Conservation (phyloP, 23 red algal genomes). For the Gracilaria domingensis region DNA sequence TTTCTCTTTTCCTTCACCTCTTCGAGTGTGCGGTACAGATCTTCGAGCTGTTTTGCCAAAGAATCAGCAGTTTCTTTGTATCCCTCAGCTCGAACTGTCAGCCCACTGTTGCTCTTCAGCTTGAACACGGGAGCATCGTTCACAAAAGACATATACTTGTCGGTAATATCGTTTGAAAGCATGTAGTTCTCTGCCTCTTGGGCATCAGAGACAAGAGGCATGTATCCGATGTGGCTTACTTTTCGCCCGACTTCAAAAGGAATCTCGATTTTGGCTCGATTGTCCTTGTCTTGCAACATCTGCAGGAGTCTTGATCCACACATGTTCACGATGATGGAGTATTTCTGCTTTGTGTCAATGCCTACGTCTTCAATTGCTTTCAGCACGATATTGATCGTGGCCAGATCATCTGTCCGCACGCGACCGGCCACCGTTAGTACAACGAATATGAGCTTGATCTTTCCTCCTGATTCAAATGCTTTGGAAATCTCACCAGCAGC, state of each 20-base stretch:
- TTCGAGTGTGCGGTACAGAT: neutral
- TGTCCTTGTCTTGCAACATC: neutral
- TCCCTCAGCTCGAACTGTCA: neutral
- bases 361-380: neutral
- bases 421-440: neutral
- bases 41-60: neutral
- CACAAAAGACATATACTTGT: neutral
- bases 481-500: neutral
- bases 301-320: neutral
- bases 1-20: neutral
- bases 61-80: neutral
- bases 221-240: neutral
- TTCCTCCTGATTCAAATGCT: neutral
- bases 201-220: neutral
- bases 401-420: neutral
- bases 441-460: neutral
- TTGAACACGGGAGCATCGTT: neutral
- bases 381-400: neutral
- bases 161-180: neutral
- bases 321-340: conserved; percentile 14
- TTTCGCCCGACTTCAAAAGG: neutral
- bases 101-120: neutral
- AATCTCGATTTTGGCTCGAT: neutral
- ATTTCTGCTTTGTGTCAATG: neutral
- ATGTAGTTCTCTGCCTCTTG: neutral